Evolutionary conservation across 2,329 filamentous ascomycete species (phyloP), one percentile per base, ranked within the genome.

Genomic region (Diaporthe vaccinii): DNA sequence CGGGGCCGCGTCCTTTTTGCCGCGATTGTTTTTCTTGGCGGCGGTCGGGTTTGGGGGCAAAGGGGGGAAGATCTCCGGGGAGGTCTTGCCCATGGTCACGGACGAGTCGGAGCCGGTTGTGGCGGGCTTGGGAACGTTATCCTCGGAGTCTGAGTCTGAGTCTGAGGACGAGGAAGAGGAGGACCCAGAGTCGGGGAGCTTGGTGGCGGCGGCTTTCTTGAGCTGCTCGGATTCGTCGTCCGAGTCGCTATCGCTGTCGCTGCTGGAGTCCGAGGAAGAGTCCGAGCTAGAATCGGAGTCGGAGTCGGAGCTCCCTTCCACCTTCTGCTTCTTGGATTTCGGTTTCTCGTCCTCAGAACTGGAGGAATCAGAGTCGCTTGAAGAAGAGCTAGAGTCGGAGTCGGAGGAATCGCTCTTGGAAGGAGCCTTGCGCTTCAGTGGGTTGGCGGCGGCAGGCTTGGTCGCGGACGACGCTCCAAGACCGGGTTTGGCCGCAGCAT

Each of bases 361-460:
- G 25, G 87, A 88, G 65, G 65, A 84, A 84, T 65, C 59, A 20
- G 59, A 65, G 62, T 81, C 81, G 44, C 39, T 31, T 17, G 81
- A 81, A 39, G 80, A 81, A 10, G 84, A 85, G 58, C 80, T 75
- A 75, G 82, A 83, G 67, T 81, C 81, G 46, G 81, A 81, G 74
- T 82, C 82, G 3, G 84, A 85, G 58, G 83, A 86, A 77, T 83
- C 82, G 79, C 81, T 84, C 58, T 82, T 81, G 7, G 84, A 82
- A 34, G 80, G 77, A 10, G 89, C 89, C 84, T 91, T 90, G 51
- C 90, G 87, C 80, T 93, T 93, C 75, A 89, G 80, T 2, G 84
- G 84, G 41, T 89, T 88, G 69, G 79, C 77, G 76, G 77, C 73
- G 76, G 77, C 73, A 51, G 76, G 73, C 75, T 82, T 81, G 39